phyloP scores from a whole-genome alignment of 2,329 filamentous ascomycete species.

The Parastagonospora avenae region DNA sequence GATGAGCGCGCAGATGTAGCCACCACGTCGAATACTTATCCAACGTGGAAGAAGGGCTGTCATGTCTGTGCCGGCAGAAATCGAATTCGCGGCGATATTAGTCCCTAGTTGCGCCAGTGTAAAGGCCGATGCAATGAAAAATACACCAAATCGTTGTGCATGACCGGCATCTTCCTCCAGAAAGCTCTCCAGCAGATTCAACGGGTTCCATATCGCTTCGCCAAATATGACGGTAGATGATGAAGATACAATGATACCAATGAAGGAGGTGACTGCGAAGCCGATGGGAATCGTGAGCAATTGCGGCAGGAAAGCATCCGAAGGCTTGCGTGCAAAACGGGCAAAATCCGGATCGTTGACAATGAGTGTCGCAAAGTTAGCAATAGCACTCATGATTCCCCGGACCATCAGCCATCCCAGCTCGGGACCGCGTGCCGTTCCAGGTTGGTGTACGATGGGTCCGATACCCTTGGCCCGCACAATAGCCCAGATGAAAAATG shows the following conservation, averaged over 20 bases:
- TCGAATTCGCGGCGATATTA: conserved; percentile 85
- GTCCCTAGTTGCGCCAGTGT: conserved; percentile 81
- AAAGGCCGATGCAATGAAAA: conserved; percentile 58
- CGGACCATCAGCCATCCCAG: conserved; percentile 83
- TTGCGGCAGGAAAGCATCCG: conserved; percentile 80
- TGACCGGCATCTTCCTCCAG: conserved; percentile 47
- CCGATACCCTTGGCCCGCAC: conserved; percentile 82
- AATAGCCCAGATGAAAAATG: conserved; percentile 87
- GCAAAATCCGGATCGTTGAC: conserved; percentile 81
- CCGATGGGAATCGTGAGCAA: conserved; percentile 60
- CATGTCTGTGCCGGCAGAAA: conserved; percentile 83
- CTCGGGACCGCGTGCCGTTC: conserved; percentile 66
- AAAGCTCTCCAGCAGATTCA: conserved; percentile 49
- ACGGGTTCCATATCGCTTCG: conserved; percentile 50
- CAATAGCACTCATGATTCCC: conserved; percentile 86
- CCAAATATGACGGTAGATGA: conserved; percentile 51
- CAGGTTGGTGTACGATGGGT: conserved; percentile 75
- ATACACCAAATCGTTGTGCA: conserved; percentile 54
- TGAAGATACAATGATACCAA: conserved; percentile 61
- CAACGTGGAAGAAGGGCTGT: conserved; percentile 79
- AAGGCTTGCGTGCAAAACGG: conserved; percentile 78
- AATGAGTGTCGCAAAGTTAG: conserved; percentile 89
- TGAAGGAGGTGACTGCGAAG: conserved; percentile 75
- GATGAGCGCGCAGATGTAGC: conserved; percentile 80
- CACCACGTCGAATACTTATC: conserved; percentile 83